Percentiles rank a stretch among this genome's conserved stretches.
These are phyloP conservation scores for Emericellopsis atlantica DNA, from an alignment of 2,329 filamentous ascomycete genomes.

Conservation along the genomic window DNA sequence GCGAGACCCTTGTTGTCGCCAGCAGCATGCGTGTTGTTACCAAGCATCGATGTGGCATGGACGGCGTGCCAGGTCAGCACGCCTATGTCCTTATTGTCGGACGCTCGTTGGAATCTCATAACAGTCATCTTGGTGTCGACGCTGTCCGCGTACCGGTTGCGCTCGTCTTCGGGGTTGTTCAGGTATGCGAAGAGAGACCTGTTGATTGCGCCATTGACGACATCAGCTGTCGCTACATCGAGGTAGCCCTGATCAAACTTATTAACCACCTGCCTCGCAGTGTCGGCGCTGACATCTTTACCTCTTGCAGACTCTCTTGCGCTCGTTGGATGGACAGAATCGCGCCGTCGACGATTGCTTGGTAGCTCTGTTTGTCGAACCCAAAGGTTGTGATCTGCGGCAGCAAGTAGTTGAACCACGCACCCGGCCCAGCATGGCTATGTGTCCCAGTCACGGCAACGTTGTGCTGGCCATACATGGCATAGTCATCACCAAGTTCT, in stretches of 20 bases:
- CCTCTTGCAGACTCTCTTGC: constrained; percentile 42
- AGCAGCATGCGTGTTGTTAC: constrained; percentile 82
- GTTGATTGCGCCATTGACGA: constrained; percentile 74
- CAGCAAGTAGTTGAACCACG: constrained; percentile 88
- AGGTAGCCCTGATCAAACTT: constrained; percentile 42
- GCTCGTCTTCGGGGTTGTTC: constrained; percentile 68
- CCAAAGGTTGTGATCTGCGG: constrained; percentile 83
- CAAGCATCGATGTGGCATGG: constrained; percentile 81
- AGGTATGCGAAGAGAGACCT: constrained; percentile 81
- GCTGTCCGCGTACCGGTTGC: constrained; percentile 48
- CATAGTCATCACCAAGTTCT: constrained; percentile 58
- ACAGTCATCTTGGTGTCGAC: constrained; percentile 55
- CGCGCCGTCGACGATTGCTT: constrained; percentile 78
- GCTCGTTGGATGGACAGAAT: constrained; percentile 71
- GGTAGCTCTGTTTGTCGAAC: constrained; percentile 77
- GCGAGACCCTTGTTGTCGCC: constrained; percentile 98
- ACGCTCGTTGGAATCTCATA: constrained; percentile 62
- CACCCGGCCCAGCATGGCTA: constrained; percentile 81
- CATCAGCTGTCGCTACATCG: constrained; percentile 54
- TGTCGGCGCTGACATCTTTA: constrained; percentile 6
- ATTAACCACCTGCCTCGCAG: too few species aligned
- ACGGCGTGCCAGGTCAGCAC: constrained; percentile 85
- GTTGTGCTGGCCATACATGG: constrained; percentile 66
- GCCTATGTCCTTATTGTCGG: constrained; percentile 65
- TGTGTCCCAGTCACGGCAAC: constrained; percentile 87